These are phyloP conservation scores for Talaromyces funiculosus DNA, from an alignment of 2,329 filamentous ascomycete genomes.

Conservation along the genomic window DNA sequence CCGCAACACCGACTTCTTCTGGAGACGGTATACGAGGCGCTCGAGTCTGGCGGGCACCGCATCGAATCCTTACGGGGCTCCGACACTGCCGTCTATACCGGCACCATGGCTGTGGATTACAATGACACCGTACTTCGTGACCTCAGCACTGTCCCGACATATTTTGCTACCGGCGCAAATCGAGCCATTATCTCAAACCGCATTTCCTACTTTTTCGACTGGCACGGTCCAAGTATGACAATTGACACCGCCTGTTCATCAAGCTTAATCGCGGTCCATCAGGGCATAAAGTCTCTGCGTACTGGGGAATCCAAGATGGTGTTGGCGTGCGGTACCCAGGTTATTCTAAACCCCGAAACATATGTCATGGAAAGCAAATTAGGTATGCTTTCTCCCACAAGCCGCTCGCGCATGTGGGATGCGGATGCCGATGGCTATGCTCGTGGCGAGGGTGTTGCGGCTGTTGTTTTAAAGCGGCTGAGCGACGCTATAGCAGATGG, in stretches of 20 bases:
- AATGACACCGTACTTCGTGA: neutral
- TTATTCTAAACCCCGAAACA: neutral
- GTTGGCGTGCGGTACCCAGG: neutral
- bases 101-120: neutral
- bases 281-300: neutral
- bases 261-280: neutral
- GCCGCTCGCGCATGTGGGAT: neutral
- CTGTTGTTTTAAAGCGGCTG: neutral
- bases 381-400: neutral
- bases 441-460: neutral
- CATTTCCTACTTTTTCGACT: neutral
- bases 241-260: neutral
- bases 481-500: neutral
- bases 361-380: neutral
- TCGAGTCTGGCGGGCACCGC: neutral
- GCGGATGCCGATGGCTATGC: neutral
- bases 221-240: neutral
- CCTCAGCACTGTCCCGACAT: neutral
- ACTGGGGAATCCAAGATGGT: neutral
- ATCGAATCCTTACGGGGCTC: neutral
- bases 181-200: neutral
- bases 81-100: neutral
- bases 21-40: neutral
- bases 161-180: neutral
- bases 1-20: neutral